These are phyloP conservation scores for Cadophora sp. DNA, from an alignment of 2,329 filamentous ascomycete genomes.

Conservation along the genomic window DNA sequence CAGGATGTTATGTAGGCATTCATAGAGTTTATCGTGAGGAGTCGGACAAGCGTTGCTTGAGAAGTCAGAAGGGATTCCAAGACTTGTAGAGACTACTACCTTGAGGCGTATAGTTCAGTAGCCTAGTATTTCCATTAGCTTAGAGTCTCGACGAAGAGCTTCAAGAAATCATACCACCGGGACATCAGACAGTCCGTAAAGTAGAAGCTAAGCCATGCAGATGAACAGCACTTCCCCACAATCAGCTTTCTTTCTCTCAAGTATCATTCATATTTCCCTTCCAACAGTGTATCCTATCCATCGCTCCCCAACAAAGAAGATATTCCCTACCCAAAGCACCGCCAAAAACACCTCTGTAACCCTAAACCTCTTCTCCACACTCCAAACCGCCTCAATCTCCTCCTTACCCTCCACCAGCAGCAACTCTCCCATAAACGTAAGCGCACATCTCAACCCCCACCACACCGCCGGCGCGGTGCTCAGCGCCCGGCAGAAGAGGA, in stretches of 20 bases:
- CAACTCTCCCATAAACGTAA: slow-evolving; percentile 72
- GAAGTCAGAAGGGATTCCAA: slow-evolving; percentile 1
- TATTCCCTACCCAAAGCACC: slow-evolving; percentile 70
- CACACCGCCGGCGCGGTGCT: slow-evolving; percentile 74
- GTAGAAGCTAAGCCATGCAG: slow-evolving; percentile 67
- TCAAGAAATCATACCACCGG: slow-evolving; percentile 64
- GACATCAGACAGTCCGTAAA: slow-evolving; percentile 88
- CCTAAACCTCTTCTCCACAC: slow-evolving; percentile 56
- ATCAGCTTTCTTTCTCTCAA: slow-evolving; percentile 26
- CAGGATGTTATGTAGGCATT: slow-evolving; percentile 79
- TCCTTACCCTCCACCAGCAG: slow-evolving; percentile 54
- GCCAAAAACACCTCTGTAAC: slow-evolving; percentile 75
- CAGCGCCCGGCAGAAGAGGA: slow-evolving; percentile 75
- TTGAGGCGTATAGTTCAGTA: slow-evolving; percentile 82
- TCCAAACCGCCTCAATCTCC: slow-evolving; percentile 48
- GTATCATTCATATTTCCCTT: neutral
- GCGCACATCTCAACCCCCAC: slow-evolving; percentile 73
- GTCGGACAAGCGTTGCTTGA: slow-evolving; percentile 76
- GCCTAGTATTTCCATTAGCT: slow-evolving; percentile 55
- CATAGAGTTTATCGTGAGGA: slow-evolving; percentile 75
- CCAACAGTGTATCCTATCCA: neutral
- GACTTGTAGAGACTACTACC: slow-evolving; percentile 34
- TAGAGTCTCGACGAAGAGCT: neutral
- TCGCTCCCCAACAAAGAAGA: slow-evolving; percentile 3
- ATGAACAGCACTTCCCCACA: slow-evolving; percentile 71